These are phyloP conservation scores for Telfairia occidentalis DNA, from an alignment of 331 rosid genomes.

Conservation along the genomic window DNA sequence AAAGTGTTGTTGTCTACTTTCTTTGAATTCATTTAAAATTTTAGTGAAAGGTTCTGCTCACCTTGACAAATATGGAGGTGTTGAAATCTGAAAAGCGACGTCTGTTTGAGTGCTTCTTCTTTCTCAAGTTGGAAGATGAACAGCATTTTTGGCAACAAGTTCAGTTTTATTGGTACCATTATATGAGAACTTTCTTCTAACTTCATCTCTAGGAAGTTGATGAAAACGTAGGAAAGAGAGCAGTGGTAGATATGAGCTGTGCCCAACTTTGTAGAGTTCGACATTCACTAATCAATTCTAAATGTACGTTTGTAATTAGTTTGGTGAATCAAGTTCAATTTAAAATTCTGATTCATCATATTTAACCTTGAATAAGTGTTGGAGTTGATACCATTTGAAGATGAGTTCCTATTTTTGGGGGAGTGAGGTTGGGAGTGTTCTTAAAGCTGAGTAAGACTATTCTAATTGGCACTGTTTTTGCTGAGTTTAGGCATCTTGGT, in stretches of 20 bases:
- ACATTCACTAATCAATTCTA: neutral
- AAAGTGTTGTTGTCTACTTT: conserved; percentile 19
- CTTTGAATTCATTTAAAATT: neutral
- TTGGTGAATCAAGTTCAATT: neutral
- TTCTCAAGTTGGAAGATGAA: neutral
- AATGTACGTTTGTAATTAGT: neutral
- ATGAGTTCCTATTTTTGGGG: neutral
- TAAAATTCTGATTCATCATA: neutral
- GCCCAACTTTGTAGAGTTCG: neutral
- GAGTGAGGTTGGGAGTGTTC: no score
- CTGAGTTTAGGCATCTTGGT: neutral
- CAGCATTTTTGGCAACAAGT: neutral
- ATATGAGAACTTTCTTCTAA: neutral
- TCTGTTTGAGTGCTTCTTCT: neutral
- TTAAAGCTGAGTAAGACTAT: neutral
- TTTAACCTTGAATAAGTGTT: neutral
- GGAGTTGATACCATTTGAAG: neutral
- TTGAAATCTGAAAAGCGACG: neutral
- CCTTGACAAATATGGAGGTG: conserved; percentile 1
- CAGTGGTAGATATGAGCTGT: neutral
- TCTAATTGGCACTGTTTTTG: neutral
- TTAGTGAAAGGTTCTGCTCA: neutral
- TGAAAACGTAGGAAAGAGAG: neutral
- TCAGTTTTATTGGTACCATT: neutral
- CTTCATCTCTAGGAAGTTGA: neutral